Percentiles rank a stretch among this genome's conserved stretches.
These are phyloP conservation scores for Filosporella fistucella DNA, from an alignment of 495 filamentous ascomycete species.

Conservation along the genomic window DNA sequence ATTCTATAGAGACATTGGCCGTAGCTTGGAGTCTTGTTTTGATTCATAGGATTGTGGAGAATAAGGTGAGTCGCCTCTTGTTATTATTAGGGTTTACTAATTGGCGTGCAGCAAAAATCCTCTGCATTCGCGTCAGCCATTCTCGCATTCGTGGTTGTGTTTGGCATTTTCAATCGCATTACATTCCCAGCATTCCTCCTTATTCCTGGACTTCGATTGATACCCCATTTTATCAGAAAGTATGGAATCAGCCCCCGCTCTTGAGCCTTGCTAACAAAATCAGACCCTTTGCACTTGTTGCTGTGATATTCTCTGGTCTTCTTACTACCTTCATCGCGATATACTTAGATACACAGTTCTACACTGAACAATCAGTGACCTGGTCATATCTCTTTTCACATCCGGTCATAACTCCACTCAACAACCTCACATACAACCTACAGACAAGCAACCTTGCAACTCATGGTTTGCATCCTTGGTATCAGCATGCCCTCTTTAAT, in stretches of 20 bases:
- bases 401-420: constrained; percentile 82
- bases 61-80: constrained; percentile 51
- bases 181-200: constrained; percentile 92
- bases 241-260: constrained; percentile 42
- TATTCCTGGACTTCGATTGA: constrained; percentile 71
- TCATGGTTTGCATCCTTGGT: constrained; percentile 89
- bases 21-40: constrained; percentile 90
- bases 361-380: constrained; percentile 51
- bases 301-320: constrained; percentile 53
- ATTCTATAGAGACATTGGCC: constrained; percentile 88
- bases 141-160: constrained; percentile 74
- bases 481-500: constrained; percentile 83
- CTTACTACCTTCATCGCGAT: constrained; percentile 68
- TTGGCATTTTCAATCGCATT: constrained; percentile 91
- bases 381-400: constrained; percentile 48
- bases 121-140: constrained; percentile 70
- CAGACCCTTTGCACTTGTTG: constrained; percentile 66
- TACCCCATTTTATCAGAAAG: constrained; percentile 83
- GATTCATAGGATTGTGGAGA: constrained; percentile 74
- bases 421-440: constrained; percentile 88
- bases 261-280: not conserved
- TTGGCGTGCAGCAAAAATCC: constrained; percentile 51
- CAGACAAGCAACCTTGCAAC: constrained; percentile 70
- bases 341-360: constrained; percentile 78
- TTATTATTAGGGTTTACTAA: not conserved